These are phyloP conservation scores for Anisogramma anomala DNA, from an alignment of 2,329 filamentous ascomycete genomes.

Conservation along the genomic window DNA sequence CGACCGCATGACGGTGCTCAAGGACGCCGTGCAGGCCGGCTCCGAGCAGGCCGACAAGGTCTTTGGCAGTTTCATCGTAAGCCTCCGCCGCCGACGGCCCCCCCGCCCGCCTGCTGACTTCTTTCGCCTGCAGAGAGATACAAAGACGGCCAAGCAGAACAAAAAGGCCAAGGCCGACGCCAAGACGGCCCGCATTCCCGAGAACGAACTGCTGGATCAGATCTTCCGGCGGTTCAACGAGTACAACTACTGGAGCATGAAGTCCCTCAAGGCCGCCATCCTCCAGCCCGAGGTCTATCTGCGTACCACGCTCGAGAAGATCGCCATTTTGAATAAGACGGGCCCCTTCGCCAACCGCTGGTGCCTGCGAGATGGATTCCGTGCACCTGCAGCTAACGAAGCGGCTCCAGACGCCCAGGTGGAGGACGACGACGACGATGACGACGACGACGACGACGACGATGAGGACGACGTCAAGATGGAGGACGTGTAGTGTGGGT, in stretches of 20 bases:
- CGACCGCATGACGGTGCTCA: slow-evolving; percentile 37
- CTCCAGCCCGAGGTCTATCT: slow-evolving; percentile 90
- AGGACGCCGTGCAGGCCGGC: slow-evolving; percentile 48
- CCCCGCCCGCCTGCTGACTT: slow-evolving; percentile 1
- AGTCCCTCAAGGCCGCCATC: slow-evolving; percentile 62
- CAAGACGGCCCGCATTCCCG: slow-evolving; percentile 82
- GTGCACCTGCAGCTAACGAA: slow-evolving; percentile 36
- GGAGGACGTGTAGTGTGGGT: slow-evolving; percentile 48
- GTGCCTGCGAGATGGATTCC: slow-evolving; percentile 55
- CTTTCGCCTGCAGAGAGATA: slow-evolving; percentile 36
- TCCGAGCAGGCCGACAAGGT: slow-evolving; percentile 33
- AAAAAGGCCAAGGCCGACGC: slow-evolving; percentile 57
- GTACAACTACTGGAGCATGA: slow-evolving; percentile 92
- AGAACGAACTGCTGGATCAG: slow-evolving; percentile 75
- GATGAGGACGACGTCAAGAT: slow-evolving; percentile 59
- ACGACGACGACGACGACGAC: slow-evolving; percentile 52
- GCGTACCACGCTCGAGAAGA: slow-evolving; percentile 69
- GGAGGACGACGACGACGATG: slow-evolving; percentile 47
- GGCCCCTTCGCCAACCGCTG: slow-evolving; percentile 80
- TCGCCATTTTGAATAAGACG: slow-evolving; percentile 71
- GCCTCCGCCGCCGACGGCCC: slow-evolving; percentile 21
- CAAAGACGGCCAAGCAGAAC: slow-evolving; percentile 25
- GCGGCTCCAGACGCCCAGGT: slow-evolving; percentile 34
- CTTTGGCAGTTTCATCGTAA: slow-evolving; percentile 46
- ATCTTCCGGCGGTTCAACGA: slow-evolving; percentile 75